Conservation (phyloP, 176 grass and related monocot genomes). For the Metroxylon sagu region DNA sequence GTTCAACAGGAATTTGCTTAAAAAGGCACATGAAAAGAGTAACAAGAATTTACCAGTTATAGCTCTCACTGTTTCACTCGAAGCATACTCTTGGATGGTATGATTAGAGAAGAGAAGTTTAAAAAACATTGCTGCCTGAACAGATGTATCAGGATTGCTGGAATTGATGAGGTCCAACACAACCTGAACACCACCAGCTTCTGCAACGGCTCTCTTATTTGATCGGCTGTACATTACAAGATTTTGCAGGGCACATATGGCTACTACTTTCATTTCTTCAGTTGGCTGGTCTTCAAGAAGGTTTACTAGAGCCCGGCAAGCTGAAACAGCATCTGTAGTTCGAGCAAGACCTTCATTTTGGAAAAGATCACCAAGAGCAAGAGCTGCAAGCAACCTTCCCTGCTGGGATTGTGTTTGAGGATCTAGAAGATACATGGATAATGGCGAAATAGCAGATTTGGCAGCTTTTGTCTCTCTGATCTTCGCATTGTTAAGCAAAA, state of each 20-base stretch:
- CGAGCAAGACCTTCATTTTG: constrained; percentile 95
- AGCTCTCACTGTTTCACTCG: constrained; percentile 94
- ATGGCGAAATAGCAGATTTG: constrained; percentile 94
- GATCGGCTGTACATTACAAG: constrained; percentile 92
- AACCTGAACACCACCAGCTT: constrained; percentile 97
- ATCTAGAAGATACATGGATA: constrained; percentile 99
- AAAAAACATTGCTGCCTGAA: constrained; percentile 98
- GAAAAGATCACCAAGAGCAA: constrained; percentile 98
- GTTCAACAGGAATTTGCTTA: too few relatives aligned
- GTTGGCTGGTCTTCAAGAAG: constrained; percentile 99
- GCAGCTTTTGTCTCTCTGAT: constrained; percentile 95
- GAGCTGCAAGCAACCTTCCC: constrained; percentile 90
- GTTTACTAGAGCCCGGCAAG: constrained; percentile 93
- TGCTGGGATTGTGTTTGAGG: constrained; percentile 98
- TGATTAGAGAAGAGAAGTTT: constrained; percentile 98
- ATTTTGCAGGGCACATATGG: constrained; percentile 96
- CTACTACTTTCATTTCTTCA: constrained; percentile 99
- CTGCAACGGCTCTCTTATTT: constrained; percentile 99
- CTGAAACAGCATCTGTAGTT: constrained; percentile 85
- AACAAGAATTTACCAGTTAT: constrained; percentile 66
- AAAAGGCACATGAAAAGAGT: background rate
- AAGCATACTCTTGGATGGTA: constrained; percentile 97
- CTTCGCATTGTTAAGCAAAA: constrained; percentile 92
- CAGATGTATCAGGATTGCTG: constrained; percentile 97
- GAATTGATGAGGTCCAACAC: constrained; percentile 96